A percentile compares a stretch with the other conserved stretches of the same genome.
Evolutionary conservation across 768 basidiomycete species (phyloP).

Genomic region (Tulasnella sp.): DNA sequence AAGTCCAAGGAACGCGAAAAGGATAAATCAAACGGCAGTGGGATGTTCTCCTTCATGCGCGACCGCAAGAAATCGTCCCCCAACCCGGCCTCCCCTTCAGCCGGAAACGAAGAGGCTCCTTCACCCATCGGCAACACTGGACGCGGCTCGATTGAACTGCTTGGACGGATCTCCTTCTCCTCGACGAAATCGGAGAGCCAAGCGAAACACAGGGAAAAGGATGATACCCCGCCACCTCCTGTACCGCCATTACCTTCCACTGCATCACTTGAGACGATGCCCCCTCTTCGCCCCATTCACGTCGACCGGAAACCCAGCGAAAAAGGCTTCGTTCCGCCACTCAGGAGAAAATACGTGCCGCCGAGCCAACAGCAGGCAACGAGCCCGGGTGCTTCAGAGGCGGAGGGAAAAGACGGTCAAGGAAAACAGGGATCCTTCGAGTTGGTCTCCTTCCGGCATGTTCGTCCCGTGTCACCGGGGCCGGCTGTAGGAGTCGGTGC

Average conservation of each 20-base stretch:
- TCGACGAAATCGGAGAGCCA: neutral
- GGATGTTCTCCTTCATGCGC: conserved; percentile 17
- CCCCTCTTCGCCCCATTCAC: neutral
- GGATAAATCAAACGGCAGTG: neutral
- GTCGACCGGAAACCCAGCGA: neutral
- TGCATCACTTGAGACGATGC: neutral
- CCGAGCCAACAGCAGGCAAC: neutral
- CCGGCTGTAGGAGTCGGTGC: neutral
- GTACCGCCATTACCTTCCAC: neutral
- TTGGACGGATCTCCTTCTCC: neutral
- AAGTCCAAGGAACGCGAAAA: neutral
- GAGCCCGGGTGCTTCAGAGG: neutral
- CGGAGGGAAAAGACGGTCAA: neutral
- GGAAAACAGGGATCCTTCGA: conserved; percentile 11
- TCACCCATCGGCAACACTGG: neutral
- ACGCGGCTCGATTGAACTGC: neutral
- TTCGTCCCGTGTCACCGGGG: conserved; percentile 15
- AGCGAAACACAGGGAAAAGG: neutral
- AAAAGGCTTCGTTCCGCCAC: conserved; percentile 5
- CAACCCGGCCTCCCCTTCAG: neutral
- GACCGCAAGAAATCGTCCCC: conserved; percentile 12
- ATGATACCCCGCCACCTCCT: neutral
- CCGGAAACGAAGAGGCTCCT: neutral
- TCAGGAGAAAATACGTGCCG: conserved; percentile 1
- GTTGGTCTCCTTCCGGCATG: conserved; percentile 15